Conservation (phyloP, 148 eudicot genomes). For the Camellia lanceoleosa region DNA sequence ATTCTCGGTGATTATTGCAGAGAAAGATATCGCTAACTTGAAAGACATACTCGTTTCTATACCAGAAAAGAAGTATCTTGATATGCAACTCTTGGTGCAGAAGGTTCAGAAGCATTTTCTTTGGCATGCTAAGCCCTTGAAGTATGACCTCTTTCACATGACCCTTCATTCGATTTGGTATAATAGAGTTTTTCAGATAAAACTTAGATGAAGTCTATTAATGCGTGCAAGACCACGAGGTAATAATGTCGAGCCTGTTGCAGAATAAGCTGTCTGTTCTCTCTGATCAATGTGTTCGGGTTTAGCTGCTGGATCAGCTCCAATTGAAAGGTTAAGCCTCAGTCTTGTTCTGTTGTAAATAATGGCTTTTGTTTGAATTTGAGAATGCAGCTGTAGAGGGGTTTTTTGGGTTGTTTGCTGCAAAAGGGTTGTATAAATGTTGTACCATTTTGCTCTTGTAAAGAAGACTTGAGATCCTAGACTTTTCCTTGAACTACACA, state of each 20-base stretch:
- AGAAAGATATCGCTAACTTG: constrained; percentile 75
- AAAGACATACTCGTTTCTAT: constrained; percentile 55
- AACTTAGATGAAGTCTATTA: constrained; percentile 22
- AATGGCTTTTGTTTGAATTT: not conserved
- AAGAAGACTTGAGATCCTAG: not conserved
- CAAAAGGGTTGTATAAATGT: not conserved
- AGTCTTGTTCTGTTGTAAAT: not conserved
- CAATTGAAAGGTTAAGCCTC: not conserved
- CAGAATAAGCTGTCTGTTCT: not conserved
- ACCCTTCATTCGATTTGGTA: constrained; percentile 88
- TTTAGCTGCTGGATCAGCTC: not conserved
- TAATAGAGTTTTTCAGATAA: constrained; percentile 61
- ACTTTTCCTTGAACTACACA: no score
- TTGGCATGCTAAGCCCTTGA: constrained; percentile 68
- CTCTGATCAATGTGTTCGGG: not conserved
- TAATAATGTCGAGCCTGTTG: not conserved
- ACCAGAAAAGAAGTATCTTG: constrained; percentile 55
- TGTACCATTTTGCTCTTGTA: not conserved
- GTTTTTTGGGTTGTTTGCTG: not conserved
- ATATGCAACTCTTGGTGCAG: constrained; percentile 63
- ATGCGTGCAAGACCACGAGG: not conserved
- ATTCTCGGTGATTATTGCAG: constrained; percentile 63
- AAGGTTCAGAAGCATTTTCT: constrained; percentile 76
- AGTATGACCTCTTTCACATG: constrained; percentile 84
- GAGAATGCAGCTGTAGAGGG: not conserved